phyloP scores from a whole-genome alignment of 73 alveolate genomes.

The Breviolum minutum region DNA sequence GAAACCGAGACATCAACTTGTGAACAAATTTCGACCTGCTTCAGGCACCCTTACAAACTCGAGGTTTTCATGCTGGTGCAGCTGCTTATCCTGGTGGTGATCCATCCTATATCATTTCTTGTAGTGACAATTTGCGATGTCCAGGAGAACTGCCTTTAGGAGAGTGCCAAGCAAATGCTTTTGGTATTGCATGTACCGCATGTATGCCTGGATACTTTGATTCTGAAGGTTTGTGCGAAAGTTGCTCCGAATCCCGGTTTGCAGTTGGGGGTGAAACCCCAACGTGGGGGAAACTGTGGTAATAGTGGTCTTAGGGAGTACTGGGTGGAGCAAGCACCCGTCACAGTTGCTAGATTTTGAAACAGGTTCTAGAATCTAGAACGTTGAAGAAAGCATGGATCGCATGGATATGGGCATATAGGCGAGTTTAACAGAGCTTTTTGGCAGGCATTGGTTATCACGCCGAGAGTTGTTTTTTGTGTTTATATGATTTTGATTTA shows the following conservation, averaged over 20 bases:
- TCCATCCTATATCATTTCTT: constrained; percentile 28
- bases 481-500: too few relatives aligned
- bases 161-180: background rate
- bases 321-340: too few relatives aligned
- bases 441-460: too few relatives aligned
- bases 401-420: too few relatives aligned
- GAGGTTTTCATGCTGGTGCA: constrained; percentile 62
- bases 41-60: constrained; percentile 58
- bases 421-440: too few relatives aligned
- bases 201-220: background rate
- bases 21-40: background rate
- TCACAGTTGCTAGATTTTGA: too few relatives aligned
- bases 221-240: background rate
- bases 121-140: background rate
- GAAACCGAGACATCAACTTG: background rate
- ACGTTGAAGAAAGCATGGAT: too few relatives aligned
- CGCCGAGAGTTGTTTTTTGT: too few relatives aligned
- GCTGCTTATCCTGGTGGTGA: constrained; percentile 11
- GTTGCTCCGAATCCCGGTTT: constrained; percentile 7
- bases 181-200: constrained; percentile 3
- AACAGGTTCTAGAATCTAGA: too few relatives aligned
- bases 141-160: constrained; percentile 19
- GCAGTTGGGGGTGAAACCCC: background rate
- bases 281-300: too few relatives aligned
- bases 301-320: too few relatives aligned